Evolutionary conservation across 305 asterid genomes (phyloP).

Genomic region (Caryopteris hybrid): DNA sequence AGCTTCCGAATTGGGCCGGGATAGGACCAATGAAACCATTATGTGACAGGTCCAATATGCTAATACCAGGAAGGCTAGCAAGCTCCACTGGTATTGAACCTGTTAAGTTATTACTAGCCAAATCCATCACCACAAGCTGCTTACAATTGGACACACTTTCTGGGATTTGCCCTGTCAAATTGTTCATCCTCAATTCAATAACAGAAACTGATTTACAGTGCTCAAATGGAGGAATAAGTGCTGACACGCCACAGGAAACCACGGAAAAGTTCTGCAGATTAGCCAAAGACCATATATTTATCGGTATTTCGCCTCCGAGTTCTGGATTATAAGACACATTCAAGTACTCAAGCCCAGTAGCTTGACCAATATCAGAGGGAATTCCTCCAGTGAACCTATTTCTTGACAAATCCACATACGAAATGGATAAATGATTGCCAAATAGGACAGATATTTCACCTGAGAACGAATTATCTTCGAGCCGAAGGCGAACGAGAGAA

Average conservation of each 20-base stretch:
- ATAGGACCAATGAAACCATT: slow-evolving; percentile 56
- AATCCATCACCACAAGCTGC: slow-evolving; percentile 51
- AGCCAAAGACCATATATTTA: slow-evolving; percentile 51
- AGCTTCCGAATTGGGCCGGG: slow-evolving; percentile 45
- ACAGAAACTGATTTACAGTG: slow-evolving; percentile 53
- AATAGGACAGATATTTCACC: slow-evolving; percentile 65
- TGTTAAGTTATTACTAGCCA: slow-evolving; percentile 56
- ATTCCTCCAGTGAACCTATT: slow-evolving; percentile 70
- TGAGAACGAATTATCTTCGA: slow-evolving; percentile 72
- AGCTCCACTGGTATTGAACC: slow-evolving; percentile 61
- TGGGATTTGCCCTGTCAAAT: slow-evolving; percentile 56
- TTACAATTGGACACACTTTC: slow-evolving; percentile 59
- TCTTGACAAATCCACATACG: slow-evolving; percentile 77
- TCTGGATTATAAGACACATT: slow-evolving; percentile 71
- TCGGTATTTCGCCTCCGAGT: slow-evolving; percentile 64
- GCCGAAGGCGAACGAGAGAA: slow-evolving; percentile 75
- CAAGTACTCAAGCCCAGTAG: slow-evolving; percentile 52
- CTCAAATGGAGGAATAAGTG: slow-evolving; percentile 60
- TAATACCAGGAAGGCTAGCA: slow-evolving; percentile 51
- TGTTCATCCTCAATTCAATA: slow-evolving; percentile 69
- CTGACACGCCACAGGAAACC: slow-evolving; percentile 62
- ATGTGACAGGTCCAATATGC: slow-evolving; percentile 59
- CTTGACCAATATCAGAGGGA: slow-evolving; percentile 45
- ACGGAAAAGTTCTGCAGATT: slow-evolving; percentile 67
- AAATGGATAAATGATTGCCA: slow-evolving; percentile 36